These are phyloP conservation scores for Saccharomycopsis babjevae DNA, from an alignment of 805 yeast species.

Conservation along the genomic window DNA sequence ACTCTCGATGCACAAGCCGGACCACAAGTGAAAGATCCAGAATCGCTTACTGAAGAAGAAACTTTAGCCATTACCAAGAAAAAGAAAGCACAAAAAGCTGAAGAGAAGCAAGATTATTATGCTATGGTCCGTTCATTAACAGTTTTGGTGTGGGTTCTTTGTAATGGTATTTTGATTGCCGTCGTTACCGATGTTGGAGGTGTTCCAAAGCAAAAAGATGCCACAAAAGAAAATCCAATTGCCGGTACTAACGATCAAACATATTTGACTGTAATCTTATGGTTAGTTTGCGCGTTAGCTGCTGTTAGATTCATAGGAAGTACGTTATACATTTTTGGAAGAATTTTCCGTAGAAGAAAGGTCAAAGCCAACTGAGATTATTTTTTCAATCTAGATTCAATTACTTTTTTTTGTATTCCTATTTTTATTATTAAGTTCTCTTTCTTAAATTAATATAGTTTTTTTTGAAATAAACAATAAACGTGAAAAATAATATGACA, in stretches of 20 bases:
- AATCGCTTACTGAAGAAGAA: conserved; percentile 27
- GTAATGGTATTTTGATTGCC: conserved; percentile 74
- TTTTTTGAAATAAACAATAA: no score
- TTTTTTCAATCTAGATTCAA: background rate
- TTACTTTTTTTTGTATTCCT: background rate
- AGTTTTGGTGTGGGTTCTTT: conserved; percentile 79
- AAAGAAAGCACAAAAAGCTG: conserved; percentile 22
- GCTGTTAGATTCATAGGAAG: conserved; percentile 48
- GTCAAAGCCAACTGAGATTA: background rate
- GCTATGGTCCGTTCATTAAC: conserved; percentile 86
- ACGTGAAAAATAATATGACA: no score
- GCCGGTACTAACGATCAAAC: conserved; percentile 31
- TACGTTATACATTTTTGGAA: conserved; percentile 34
- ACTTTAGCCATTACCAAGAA: conserved; percentile 18
- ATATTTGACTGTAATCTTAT: conserved; percentile 42
- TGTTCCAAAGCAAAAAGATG: conserved; percentile 23
- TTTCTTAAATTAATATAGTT: no score
- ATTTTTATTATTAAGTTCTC: no score
- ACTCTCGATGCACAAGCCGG: conserved; percentile 25
- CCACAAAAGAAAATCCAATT: conserved; percentile 21
- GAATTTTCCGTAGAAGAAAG: conserved; percentile 6
- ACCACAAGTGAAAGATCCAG: conserved; percentile 43
- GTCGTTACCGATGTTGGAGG: conserved; percentile 84
- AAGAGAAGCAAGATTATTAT: conserved; percentile 42
- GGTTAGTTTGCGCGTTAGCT: conserved; percentile 56